Percentiles rank a stretch among this genome's conserved stretches.
phyloP scores from a whole-genome alignment of 2,329 filamentous ascomycete species.

The Coniochaeta sp. region DNA sequence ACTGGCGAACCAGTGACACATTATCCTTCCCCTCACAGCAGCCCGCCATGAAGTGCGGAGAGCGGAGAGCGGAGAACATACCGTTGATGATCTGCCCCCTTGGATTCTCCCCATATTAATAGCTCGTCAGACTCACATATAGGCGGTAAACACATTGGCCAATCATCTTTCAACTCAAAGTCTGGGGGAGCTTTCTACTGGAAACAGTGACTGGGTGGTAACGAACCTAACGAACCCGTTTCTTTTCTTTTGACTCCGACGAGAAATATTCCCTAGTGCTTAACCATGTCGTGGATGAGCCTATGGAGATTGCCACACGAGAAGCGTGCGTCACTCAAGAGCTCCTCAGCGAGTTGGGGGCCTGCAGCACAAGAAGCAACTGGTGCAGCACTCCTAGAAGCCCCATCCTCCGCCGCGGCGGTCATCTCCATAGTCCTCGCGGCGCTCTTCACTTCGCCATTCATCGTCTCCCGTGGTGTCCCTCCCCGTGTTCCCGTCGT shows the following conservation, averaged over 20 bases:
- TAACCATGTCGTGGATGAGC: background rate
- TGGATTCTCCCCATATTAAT: constrained; percentile 1
- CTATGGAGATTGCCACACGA: background rate
- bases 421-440: background rate
- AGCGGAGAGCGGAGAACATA: background rate
- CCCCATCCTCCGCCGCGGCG: constrained; percentile 7
- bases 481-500: constrained; percentile 1
- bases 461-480: constrained; percentile 17
- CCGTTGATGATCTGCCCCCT: background rate
- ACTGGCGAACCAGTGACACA: background rate
- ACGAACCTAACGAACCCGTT: background rate
- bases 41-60: background rate
- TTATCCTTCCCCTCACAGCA: background rate
- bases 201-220: background rate
- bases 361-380: background rate
- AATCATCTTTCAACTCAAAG: background rate
- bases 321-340: background rate
- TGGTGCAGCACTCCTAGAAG: background rate
- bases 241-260: background rate
- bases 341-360: background rate
- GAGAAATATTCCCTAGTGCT: background rate
- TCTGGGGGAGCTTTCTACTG: background rate
- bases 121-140: constrained; percentile 1
- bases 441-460: background rate
- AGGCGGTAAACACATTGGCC: background rate